Evolutionary conservation across 2,329 filamentous ascomycete genomes (phyloP), one percentile per base, ranked within the genome.

Genomic region (Knufia petricola): DNA sequence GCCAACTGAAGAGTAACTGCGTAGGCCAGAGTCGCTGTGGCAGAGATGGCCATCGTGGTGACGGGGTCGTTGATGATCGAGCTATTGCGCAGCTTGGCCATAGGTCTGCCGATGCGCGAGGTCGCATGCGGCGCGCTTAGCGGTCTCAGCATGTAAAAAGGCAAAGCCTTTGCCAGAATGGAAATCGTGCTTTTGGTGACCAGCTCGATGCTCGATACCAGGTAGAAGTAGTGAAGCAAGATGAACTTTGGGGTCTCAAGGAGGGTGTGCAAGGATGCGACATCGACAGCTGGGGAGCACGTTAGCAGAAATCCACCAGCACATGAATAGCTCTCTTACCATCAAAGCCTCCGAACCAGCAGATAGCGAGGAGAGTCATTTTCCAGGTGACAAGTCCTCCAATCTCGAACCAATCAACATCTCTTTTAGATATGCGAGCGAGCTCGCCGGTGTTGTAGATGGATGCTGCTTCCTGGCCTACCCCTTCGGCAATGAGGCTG

Each of bases 151-250:
- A 92, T 74, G 51, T 77, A 73, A 66, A 94, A 90, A 1, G 89
- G 87, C 23, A 86, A 61, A 36, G 82, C 81, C 36, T 79, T 78
- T 2, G 85, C 79, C 51, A 82, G 59, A 46, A 85, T 69, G 58
- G 89, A 84, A 59, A 90, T 83, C 28, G 69, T 64, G 44, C 87
- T 74, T 30, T 79, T 79, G 32, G 76, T 69, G 24, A 80, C 60
- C 17, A 82, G 74, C 0, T 84, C 82, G 46, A 70, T 65, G 21
- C 77, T 70, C 21, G 77, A 75, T 56, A 94, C 74, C 30, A 73
- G 67, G 74, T 94, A 95, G 70, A 94, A 95, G 46, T 80, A 80
- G 24, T 74, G 73, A 23, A 94, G 73, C 37, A 95, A 79, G 61
- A 85, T 85, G 53, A 84, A 78, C 59, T 79, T 78, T 37, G 89